Conservation (phyloP, 1,284 basidiomycete species). For the Ustilago cynodontis region DNA sequence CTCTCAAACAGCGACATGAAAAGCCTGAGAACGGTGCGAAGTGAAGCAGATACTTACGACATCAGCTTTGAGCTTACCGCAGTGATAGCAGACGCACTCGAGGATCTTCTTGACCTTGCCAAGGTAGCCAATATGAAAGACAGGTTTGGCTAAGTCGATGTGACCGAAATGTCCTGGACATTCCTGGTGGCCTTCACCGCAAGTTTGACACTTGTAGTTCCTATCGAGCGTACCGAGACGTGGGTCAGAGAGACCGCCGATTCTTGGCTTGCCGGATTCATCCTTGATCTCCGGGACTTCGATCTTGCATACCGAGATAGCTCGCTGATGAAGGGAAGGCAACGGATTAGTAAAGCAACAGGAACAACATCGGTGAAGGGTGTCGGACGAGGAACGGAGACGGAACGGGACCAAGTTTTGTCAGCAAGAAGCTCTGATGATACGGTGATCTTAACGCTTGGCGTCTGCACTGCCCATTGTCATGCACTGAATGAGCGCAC, state of each 20-base stretch:
- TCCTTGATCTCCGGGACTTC: conserved; percentile 99
- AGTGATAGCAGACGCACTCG: conserved; percentile 98
- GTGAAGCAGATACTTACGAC: conserved; percentile 28
- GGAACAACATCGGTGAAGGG: neutral
- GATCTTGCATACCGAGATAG: conserved; percentile 96
- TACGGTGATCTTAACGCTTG: conserved; percentile 19
- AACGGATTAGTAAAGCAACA: neutral
- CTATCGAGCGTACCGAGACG: conserved; percentile 97
- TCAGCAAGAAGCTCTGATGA: conserved; percentile 20
- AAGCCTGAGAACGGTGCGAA: neutral
- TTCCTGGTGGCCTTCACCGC: conserved; percentile 78
- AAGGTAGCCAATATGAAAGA: conserved; percentile 97
- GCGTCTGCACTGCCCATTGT: neutral
- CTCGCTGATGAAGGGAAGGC: conserved; percentile 77
- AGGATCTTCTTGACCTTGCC: conserved; percentile 99
- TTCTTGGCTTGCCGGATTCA: conserved; percentile 85
- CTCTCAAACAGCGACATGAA: neutral
- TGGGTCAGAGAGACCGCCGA: conserved; percentile 94
- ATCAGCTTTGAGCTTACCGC: conserved; percentile 96
- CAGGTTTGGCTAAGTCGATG: conserved; percentile 94
- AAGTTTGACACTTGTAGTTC: conserved; percentile 99
- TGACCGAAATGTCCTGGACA: conserved; percentile 97
- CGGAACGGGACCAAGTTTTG: conserved; percentile 6
- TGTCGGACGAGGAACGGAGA: neutral
- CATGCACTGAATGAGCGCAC: neutral